These are phyloP conservation scores for Chlorencoelia australis DNA, from an alignment of 2,329 filamentous ascomycete species.

Conservation along the genomic window DNA sequence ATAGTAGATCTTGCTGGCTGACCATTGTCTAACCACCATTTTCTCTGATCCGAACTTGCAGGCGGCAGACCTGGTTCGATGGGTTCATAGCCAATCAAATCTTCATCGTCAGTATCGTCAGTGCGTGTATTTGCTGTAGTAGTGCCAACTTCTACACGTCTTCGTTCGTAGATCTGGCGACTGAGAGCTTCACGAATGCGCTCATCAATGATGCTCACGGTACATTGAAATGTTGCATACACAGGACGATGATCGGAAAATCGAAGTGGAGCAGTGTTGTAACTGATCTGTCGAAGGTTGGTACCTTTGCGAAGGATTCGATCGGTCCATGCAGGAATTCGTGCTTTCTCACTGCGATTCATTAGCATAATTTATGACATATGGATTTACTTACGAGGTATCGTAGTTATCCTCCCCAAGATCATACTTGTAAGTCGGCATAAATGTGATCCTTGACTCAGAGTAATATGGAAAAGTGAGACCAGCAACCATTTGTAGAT, in stretches of 20 bases:
- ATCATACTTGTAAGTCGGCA: constrained; percentile 94
- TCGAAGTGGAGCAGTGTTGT: constrained; percentile 68
- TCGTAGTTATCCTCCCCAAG: constrained; percentile 83
- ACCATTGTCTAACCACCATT: constrained; percentile 62
- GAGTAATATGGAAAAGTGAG: constrained; percentile 86
- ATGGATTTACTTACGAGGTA: constrained; percentile 54
- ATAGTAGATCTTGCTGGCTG: constrained; percentile 67
- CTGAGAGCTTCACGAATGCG: constrained; percentile 60
- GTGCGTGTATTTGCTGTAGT: constrained; percentile 48
- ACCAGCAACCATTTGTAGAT: constrained; percentile 92
- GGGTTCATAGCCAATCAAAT: constrained; percentile 70
- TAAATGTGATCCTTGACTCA: constrained; percentile 77
- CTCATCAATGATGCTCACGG: constrained; percentile 73
- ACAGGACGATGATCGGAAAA: constrained; percentile 98
- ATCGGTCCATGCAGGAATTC: constrained; percentile 96
- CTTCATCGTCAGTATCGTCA: constrained; percentile 64
- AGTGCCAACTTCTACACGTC: constrained; percentile 56
- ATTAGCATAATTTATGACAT: constrained; percentile 14
- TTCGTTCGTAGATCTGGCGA: constrained; percentile 60
- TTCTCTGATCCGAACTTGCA: constrained; percentile 57
- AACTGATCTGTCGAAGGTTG: constrained; percentile 73
- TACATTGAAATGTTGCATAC: constrained; percentile 79
- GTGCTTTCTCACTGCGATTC: constrained; percentile 64
- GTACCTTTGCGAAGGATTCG: constrained; percentile 79
- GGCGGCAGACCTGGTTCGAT: constrained; percentile 68